Evolutionary conservation across 2,329 filamentous ascomycete genomes (phyloP).

Genomic region (Gyromitra esculenta): DNA sequence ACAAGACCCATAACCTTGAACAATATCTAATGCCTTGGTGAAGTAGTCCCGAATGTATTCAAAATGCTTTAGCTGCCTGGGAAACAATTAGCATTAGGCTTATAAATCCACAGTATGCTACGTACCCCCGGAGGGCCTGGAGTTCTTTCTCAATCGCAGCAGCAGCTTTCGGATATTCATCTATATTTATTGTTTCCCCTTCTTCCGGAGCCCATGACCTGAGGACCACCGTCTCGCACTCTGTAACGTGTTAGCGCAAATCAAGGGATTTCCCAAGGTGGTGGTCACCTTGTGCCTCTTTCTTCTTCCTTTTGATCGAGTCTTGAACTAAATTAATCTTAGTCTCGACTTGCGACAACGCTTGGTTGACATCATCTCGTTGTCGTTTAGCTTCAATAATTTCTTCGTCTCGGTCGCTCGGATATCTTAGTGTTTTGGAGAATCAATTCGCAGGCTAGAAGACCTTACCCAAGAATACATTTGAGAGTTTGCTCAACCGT

Average conservation of each 20-base stretch:
- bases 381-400: slow-evolving; percentile 52
- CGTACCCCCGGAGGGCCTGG: slow-evolving; percentile 37
- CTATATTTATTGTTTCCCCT: slow-evolving; percentile 35
- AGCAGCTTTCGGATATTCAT: slow-evolving; percentile 50
- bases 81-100: slow-evolving; percentile 15
- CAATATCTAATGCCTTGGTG: slow-evolving; percentile 37
- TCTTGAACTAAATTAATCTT: slow-evolving; percentile 52
- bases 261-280: background rate
- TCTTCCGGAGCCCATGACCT: slow-evolving; percentile 40
- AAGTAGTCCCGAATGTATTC: slow-evolving; percentile 53
- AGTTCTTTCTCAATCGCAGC: slow-evolving; percentile 45
- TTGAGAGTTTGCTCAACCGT: slow-evolving; percentile 78
- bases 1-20: slow-evolving; percentile 47
- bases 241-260: slow-evolving; percentile 27
- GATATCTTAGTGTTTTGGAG: slow-evolving; percentile 28
- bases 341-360: slow-evolving; percentile 81
- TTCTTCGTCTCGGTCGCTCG: slow-evolving; percentile 56
- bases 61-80: slow-evolving; percentile 48
- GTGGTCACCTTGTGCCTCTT: slow-evolving; percentile 43
- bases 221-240: slow-evolving; percentile 46
- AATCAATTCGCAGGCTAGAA: background rate
- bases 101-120: background rate
- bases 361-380: slow-evolving; percentile 74
- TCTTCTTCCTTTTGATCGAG: slow-evolving; percentile 51
- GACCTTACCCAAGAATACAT: slow-evolving; percentile 51